These are phyloP conservation scores for Rhynchospora pubera DNA, from an alignment of 176 grass and related monocot genomes.

Conservation along the genomic window DNA sequence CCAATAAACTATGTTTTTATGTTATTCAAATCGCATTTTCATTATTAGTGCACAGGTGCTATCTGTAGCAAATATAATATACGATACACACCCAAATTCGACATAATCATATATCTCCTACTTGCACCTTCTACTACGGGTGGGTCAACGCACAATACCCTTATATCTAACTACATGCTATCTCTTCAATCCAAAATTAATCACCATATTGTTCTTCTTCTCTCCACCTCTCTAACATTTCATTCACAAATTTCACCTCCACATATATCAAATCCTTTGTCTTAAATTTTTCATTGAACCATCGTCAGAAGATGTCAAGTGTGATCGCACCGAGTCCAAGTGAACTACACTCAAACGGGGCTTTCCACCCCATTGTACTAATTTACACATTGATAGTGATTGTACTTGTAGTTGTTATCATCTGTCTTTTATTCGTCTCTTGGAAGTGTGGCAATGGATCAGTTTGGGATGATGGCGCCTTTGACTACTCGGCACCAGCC, in stretches of 20 bases:
- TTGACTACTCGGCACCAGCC: background rate
- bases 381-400: constrained; percentile 22
- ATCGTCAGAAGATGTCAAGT: background rate
- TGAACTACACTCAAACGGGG: background rate
- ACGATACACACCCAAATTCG: background rate
- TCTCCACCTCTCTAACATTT: background rate
- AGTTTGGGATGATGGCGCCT: background rate
- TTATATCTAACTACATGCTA: background rate
- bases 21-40: background rate
- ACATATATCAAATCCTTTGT: background rate
- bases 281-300: background rate
- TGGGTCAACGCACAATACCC: background rate
- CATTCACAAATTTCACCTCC: background rate
- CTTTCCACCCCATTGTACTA: constrained; percentile 1
- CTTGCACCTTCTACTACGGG: background rate
- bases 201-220: background rate
- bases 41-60: background rate
- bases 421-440: constrained; percentile 16
- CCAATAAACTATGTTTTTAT: background rate
- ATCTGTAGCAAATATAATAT: background rate
- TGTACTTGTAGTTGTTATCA: constrained; percentile 24
- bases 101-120: background rate
- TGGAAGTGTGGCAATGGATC: constrained; percentile 28
- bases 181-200: background rate
- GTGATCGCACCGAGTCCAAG: background rate